Evolutionary conservation across 1,284 basidiomycete species (phyloP).

Genomic region (Peniophora sp.): DNA sequence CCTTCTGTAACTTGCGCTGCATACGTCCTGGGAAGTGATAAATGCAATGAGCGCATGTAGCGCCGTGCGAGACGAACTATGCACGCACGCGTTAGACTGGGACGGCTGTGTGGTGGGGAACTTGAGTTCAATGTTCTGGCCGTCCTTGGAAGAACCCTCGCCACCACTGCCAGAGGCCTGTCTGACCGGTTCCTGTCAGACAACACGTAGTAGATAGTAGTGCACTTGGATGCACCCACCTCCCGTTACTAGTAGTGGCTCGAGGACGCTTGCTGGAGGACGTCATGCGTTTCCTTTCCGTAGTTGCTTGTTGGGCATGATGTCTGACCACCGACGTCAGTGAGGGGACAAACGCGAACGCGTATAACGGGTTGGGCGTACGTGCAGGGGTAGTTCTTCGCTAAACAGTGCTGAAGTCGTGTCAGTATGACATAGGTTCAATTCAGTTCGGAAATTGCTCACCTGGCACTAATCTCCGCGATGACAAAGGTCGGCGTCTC

Average conservation of each 20-base stretch:
- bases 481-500: no score
- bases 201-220: no score
- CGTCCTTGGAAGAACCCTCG: no score
- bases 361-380: slow-evolving; percentile 27
- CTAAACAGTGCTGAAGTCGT: slow-evolving; percentile 56
- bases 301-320: slow-evolving; percentile 72
- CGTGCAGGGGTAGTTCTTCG: slow-evolving; percentile 82
- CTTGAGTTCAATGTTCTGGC: neutral
- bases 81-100: neutral
- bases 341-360: neutral
- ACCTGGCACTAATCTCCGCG: slow-evolving; percentile 42
- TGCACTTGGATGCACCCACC: no score
- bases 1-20: no score
- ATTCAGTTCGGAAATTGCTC: slow-evolving; percentile 1
- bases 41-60: no score
- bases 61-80: no score
- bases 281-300: slow-evolving; percentile 66
- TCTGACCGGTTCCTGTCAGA: no score
- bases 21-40: no score
- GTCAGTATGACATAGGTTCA: neutral
- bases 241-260: slow-evolving; percentile 27
- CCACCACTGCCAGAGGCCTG: no score
- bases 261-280: slow-evolving; percentile 50
- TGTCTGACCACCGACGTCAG: slow-evolving; percentile 39
- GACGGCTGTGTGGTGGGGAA: neutral